phyloP scores from a whole-genome alignment of 1,284 basidiomycete genomes.

The Vanrija humicola region DNA sequence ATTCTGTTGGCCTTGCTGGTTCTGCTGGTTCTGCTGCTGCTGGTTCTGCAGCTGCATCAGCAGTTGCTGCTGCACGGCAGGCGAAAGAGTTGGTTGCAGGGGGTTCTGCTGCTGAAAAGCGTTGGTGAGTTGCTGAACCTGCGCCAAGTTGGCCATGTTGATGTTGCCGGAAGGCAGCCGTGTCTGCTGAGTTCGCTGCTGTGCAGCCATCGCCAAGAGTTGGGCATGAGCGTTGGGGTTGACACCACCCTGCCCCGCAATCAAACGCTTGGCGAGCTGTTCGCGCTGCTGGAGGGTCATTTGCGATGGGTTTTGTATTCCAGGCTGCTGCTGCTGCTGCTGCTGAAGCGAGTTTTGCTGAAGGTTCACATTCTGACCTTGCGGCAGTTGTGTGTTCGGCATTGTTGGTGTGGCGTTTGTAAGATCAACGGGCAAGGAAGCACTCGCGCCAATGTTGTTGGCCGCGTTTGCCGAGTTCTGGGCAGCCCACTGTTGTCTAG shows the following conservation, averaged over 20 bases:
- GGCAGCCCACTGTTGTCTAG: background rate
- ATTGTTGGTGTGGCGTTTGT: conserved; percentile 3
- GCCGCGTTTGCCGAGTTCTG: conserved; percentile 4
- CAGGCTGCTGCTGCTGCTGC: background rate
- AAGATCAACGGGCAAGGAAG: background rate
- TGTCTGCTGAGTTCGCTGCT: conserved; percentile 4
- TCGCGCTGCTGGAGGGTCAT: conserved; percentile 4
- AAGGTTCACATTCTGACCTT: background rate
- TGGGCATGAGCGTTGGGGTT: conserved; percentile 7
- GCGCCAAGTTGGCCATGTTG: conserved; percentile 6
- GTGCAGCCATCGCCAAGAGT: conserved; percentile 1
- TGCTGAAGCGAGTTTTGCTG: background rate
- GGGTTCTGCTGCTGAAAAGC: conserved; percentile 4
- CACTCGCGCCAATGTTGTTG: background rate
- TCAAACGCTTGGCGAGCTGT: conserved; percentile 3
- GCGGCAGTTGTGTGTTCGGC: conserved; percentile 1
- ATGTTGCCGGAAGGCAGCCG: background rate
- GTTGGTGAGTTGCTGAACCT: conserved; percentile 10
- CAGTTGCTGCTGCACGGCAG: conserved; percentile 13
- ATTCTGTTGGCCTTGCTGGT: conserved; percentile 3
- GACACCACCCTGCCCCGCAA: conserved; percentile 9
- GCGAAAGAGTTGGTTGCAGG: background rate
- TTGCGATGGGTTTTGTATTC: background rate
- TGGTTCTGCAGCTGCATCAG: conserved; percentile 4
- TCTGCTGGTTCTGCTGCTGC: conserved; percentile 1